Evolutionary conservation across 768 basidiomycete genomes (phyloP), one percentile per base, ranked within the genome.

Genomic region (Agrocybe praecox): DNA sequence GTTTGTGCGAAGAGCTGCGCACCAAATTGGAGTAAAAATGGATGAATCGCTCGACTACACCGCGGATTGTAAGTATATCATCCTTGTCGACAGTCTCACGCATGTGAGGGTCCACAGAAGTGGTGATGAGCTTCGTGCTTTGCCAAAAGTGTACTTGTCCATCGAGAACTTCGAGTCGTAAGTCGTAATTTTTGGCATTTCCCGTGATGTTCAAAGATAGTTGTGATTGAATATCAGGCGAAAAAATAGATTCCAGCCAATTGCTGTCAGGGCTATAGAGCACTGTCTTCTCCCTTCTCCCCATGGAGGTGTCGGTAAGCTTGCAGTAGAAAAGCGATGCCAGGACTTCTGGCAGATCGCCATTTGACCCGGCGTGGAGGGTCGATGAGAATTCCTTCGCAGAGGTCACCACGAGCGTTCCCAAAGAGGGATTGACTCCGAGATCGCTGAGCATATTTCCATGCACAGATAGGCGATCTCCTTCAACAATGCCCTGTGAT

Each of bases 1-100:
- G n/a, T 4, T 40, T 6, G 36, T 40, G n/a, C 14, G 36, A 12
- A 5, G 64, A 65, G 1, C 52, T 57, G 4, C 71, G 61, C 1
- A 55, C 65, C 10, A 74, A 67, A 46, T 76, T 72, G 40, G 68
- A 65, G 26, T 66, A 58, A 55, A 74, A 74, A 46, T 71, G 65
- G 2, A 63, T 53, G 10, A 53, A 58, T 5, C 53, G 49, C 44
- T 56, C 53, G 7, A 68, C 59, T 29, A 71, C 56, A 4, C 57
- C 53, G 4, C 49, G 67, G 22, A 74, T 55, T 2, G 44, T 48
- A 10, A 55, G 34, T 18, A 52, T n/a, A 10, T 68, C 47, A 1
- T 53, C 53, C 7, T 42, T 42, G 2, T 54, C 44, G 10, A 70
- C 59, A 0, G 55, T 49, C 46, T 67, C 60, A 6, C 66, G 62